Conservation (phyloP, 2,329 filamentous ascomycete genomes). For the Beauveria rudraprayagi region DNA sequence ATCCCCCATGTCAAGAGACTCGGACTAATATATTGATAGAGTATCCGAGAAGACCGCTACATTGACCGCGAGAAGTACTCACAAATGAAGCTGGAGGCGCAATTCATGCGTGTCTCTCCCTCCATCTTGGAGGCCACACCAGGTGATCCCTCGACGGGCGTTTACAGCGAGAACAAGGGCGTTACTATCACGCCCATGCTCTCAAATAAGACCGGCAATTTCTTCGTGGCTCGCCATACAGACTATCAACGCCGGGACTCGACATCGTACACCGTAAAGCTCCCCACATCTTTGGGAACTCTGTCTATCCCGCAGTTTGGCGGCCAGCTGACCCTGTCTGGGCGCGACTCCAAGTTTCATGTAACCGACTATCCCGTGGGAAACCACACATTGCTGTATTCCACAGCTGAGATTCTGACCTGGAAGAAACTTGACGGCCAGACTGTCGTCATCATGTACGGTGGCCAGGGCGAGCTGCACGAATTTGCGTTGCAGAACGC, state of each 20-base stretch:
- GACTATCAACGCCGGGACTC: constrained; percentile 52
- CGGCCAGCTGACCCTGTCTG: constrained; percentile 47
- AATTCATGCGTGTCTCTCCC: constrained; percentile 66
- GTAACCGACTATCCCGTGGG: constrained; percentile 60
- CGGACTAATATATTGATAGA: constrained; percentile 7
- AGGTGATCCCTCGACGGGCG: constrained; percentile 39
- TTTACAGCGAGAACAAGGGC: constrained; percentile 42
- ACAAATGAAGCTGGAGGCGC: constrained; percentile 67
- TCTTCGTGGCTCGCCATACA: constrained; percentile 60
- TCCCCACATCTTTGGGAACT: constrained; percentile 51
- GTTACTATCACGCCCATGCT: constrained; percentile 55
- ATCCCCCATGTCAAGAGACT: not conserved
- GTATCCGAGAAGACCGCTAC: constrained; percentile 60
- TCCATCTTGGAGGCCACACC: constrained; percentile 56
- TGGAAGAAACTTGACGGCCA: constrained; percentile 56
- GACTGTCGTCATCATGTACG: constrained; percentile 57
- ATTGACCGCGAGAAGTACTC: constrained; percentile 69
- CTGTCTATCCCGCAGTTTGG: constrained; percentile 52
- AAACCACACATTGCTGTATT: constrained; percentile 53
- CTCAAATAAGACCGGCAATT: constrained; percentile 44
- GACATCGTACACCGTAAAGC: constrained; percentile 53
- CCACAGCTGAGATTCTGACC: constrained; percentile 61
- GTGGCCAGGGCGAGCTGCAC: constrained; percentile 52
- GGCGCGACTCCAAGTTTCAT: constrained; percentile 60
- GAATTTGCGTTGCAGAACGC: constrained; percentile 45